Percentiles rank a stretch among this genome's conserved stretches.
phyloP scores from a whole-genome alignment of 2,329 filamentous ascomycete species.

The Botrytis cinerea region DNA sequence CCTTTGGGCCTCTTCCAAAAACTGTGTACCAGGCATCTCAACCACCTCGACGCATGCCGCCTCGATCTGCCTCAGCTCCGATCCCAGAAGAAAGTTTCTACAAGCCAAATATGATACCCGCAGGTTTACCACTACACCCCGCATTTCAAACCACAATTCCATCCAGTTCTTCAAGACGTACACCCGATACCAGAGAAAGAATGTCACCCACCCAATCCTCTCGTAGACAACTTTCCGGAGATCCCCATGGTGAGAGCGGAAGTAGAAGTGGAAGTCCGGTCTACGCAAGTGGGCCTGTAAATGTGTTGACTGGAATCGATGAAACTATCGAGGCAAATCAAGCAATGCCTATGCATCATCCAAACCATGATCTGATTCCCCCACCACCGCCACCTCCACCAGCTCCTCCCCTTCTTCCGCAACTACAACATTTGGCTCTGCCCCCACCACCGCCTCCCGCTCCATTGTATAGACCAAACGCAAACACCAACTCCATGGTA shows the following conservation, averaged over 20 bases:
- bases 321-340: conserved; percentile 46
- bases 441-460: conserved; percentile 64
- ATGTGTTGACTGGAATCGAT: conserved; percentile 50
- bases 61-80: conserved; percentile 64
- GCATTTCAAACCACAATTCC: conserved; percentile 45
- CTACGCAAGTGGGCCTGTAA: conserved; percentile 31
- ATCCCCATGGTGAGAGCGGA: conserved; percentile 36
- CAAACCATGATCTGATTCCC: conserved; percentile 52
- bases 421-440: conserved; percentile 62
- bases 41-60: conserved; percentile 51
- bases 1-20: conserved; percentile 39
- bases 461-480: conserved; percentile 51
- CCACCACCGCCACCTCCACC: conserved; percentile 56
- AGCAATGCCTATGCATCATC: conserved; percentile 44
- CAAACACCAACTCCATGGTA: conserved; percentile 41
- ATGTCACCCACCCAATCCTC: conserved; percentile 32
- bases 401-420: conserved; percentile 56
- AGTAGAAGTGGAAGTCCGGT: conserved; percentile 36
- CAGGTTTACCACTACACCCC: conserved; percentile 46
- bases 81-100: conserved; percentile 49
- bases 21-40: conserved; percentile 43
- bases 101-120: conserved; percentile 40
- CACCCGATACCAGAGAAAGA: conserved; percentile 32
- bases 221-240: conserved; percentile 39
- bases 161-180: conserved; percentile 41